Percentiles rank a stretch among this genome's conserved stretches.
phyloP scores from a whole-genome alignment of 495 filamentous ascomycete genomes.

The Aspergillus avenaceus region DNA sequence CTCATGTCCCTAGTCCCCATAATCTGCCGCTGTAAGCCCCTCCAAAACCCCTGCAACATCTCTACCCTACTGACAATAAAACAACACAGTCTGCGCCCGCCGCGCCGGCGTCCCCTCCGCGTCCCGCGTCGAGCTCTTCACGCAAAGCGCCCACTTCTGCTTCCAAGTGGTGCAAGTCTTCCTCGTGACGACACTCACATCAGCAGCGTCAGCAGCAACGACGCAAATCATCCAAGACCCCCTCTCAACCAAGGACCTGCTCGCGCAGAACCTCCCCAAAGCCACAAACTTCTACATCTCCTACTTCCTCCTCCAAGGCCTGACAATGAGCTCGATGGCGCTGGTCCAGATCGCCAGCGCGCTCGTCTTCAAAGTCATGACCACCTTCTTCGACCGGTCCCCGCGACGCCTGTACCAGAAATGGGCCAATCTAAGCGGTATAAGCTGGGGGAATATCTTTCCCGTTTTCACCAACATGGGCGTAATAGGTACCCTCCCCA shows the following conservation, averaged over 20 bases:
- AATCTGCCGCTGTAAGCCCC: conserved; percentile 64
- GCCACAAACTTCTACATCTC: conserved; percentile 88
- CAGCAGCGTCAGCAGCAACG: conserved; percentile 66
- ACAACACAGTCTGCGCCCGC: conserved; percentile 58
- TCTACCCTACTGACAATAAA: no score
- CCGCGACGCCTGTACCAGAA: conserved; percentile 61
- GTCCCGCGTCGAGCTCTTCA: conserved; percentile 75
- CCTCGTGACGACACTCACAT: conserved; percentile 72
- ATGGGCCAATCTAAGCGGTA: conserved; percentile 56
- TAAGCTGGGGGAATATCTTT: conserved; percentile 81
- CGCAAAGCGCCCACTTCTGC: conserved; percentile 83
- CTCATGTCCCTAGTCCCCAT: conserved; percentile 87
- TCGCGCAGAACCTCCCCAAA: conserved; percentile 71
- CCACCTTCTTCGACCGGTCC: conserved; percentile 59
- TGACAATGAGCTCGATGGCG: conserved; percentile 66
- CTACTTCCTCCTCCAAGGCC: conserved; percentile 85
- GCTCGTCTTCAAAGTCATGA: conserved; percentile 68
- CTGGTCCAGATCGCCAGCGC: conserved; percentile 73
- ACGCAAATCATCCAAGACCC: conserved; percentile 63
- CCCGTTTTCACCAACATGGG: conserved; percentile 85
- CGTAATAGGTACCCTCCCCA: conserved; percentile 59
- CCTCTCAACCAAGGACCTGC: conserved; percentile 52
- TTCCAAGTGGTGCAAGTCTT: conserved; percentile 95
- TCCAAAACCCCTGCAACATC: no score
- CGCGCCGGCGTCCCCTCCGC: conserved; percentile 71